These are phyloP conservation scores for Phaeosphaeria sp. DNA, from an alignment of 2,329 filamentous ascomycete species.

Conservation along the genomic window DNA sequence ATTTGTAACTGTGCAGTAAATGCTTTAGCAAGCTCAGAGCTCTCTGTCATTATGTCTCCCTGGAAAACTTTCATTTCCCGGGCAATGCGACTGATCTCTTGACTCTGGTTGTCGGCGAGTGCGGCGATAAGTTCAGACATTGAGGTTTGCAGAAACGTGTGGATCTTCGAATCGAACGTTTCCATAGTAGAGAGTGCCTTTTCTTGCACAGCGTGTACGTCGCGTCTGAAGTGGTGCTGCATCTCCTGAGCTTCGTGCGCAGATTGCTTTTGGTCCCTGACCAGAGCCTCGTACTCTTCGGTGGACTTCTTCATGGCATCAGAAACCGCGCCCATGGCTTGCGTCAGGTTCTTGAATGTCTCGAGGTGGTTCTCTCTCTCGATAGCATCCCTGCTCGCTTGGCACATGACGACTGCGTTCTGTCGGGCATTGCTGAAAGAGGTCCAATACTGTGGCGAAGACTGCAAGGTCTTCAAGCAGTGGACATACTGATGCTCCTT, in stretches of 20 bases:
- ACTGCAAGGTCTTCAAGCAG: constrained; percentile 63
- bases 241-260: constrained; percentile 26
- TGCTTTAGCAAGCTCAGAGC: constrained; percentile 19
- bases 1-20: constrained; percentile 23
- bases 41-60: constrained; percentile 24
- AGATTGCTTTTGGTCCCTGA: constrained; percentile 33
- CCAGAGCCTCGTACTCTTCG: constrained; percentile 30
- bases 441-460: constrained; percentile 66
- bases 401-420: constrained; percentile 68
- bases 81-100: constrained; percentile 20
- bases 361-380: constrained; percentile 59
- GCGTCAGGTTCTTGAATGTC: constrained; percentile 41
- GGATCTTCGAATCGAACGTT: constrained; percentile 26
- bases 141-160: constrained; percentile 24
- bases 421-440: constrained; percentile 69
- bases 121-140: constrained; percentile 25
- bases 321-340: constrained; percentile 32
- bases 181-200: constrained; percentile 26
- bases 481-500: constrained; percentile 50
- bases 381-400: constrained; percentile 64
- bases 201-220: constrained; percentile 25
- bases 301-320: constrained; percentile 27
- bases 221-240: constrained; percentile 23
- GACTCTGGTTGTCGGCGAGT: constrained; percentile 22
- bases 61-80: constrained; percentile 29